Evolutionary conservation across 2,329 filamentous ascomycete species (phyloP), one percentile per base, ranked within the genome.

Genomic region (Escovopsis sp.): DNA sequence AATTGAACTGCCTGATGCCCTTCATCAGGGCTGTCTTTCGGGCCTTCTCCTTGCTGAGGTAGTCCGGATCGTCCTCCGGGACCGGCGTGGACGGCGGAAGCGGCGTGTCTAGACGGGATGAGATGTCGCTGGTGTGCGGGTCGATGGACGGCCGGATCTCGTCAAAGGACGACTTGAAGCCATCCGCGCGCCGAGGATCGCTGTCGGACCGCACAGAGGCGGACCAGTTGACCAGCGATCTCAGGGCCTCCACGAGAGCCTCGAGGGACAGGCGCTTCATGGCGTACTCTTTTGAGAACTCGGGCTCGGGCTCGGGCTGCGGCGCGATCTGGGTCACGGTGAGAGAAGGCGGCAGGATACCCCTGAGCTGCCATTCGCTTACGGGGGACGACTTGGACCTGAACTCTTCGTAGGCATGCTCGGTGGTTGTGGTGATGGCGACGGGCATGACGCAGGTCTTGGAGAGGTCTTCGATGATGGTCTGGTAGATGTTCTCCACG

Each of bases 401-500:
- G 49, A 79, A 77, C 40, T 96, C 89, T 56, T 89, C 82, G 50
- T 89, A 96, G 33, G 80, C 76, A 55, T 93, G 84, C 58, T 95
- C 86, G 51, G 94, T 84, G 30, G 77, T 62, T 2, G 82, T 68
- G 2, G 79, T 86, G 34, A 94, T 77, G 9, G 77, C 60, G 4
- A 94, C 80, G 1, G 88, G 80, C 9, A 80, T 73, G 42, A 83
- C 91, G 2, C 87, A 85, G 52, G 94, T 83, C 52, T 82, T 82
- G 30, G 89, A 91, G 15, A 98, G 67, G 60, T 96, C 87, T 59
- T 98, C 93, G 40, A 98, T 88, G 42, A 96, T 80, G 18, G 75
- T 82, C 62, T 98, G 91, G 59, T 94, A 98, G 61, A 96, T 91
- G 61, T 98, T 98, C 63, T 96, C 89, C 46, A 96, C 76, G 35